phyloP scores from a whole-genome alignment of 1,284 basidiomycete genomes.

The Meira miltonrushii region DNA sequence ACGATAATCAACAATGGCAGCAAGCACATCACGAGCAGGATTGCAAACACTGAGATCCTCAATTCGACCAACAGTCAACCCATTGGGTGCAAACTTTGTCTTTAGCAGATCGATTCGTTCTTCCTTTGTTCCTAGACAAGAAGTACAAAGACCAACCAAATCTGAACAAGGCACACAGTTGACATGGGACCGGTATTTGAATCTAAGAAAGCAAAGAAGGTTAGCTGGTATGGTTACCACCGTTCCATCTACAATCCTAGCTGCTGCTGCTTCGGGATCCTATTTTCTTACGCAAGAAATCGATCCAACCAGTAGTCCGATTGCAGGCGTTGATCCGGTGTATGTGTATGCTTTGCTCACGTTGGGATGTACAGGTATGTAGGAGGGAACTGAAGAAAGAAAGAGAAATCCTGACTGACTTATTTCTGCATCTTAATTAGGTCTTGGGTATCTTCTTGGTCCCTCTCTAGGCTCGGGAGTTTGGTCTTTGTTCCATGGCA shows the following conservation, averaged over 20 bases:
- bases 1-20: too few species aligned
- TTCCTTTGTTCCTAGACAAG: too few species aligned
- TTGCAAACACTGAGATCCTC: too few species aligned
- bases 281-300: conserved; percentile 45
- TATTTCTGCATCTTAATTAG: neutral
- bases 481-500: conserved; percentile 38
- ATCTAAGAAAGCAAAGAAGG: conserved; percentile 35
- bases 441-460: conserved; percentile 43
- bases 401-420: neutral
- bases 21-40: too few species aligned
- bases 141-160: too few species aligned
- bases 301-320: conserved; percentile 31
- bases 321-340: conserved; percentile 44
- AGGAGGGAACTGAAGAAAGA: neutral
- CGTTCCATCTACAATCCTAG: conserved; percentile 40
- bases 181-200: conserved; percentile 23
- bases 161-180: neutral
- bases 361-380: conserved; percentile 32
- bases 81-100: too few species aligned
- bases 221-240: conserved; percentile 42
- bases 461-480: conserved; percentile 37
- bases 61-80: too few species aligned
- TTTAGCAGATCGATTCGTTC: too few species aligned
- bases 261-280: conserved; percentile 32
- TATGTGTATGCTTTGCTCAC: conserved; percentile 43